Conservation (phyloP, 352 stramenopile species). For the Halophytophthora polymorphica region DNA sequence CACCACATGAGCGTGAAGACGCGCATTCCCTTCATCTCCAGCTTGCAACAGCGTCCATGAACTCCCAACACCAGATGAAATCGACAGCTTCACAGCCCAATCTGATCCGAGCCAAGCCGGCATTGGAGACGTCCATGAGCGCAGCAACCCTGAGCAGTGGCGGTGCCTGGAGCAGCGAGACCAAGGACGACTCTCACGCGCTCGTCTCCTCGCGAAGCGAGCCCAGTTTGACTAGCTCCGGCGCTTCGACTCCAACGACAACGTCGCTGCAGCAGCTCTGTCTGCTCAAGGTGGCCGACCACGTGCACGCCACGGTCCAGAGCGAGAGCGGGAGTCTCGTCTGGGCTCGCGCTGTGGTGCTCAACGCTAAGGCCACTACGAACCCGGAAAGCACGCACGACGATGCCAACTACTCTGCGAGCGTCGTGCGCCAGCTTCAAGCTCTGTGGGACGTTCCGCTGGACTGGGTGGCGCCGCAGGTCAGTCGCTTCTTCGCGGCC, state of each 20-base stretch:
- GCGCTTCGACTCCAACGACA: conserved; percentile 12
- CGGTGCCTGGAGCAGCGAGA: not conserved
- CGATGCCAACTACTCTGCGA: conserved; percentile 16
- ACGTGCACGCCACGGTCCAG: conserved; percentile 35
- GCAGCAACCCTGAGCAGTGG: not conserved
- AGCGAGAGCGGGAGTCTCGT: conserved; percentile 53
- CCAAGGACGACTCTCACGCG: conserved; percentile 1
- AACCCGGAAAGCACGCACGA: conserved; percentile 5
- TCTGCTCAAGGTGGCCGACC: conserved; percentile 51
- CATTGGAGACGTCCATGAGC: conserved; percentile 2
- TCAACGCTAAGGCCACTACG: conserved; percentile 23
- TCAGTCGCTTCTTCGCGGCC: conserved; percentile 80
- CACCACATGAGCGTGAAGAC: conserved; percentile 13
- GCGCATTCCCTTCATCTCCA: conserved; percentile 22
- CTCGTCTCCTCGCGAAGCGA: conserved; percentile 34
- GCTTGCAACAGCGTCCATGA: not conserved
- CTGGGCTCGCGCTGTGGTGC: conserved; percentile 67
- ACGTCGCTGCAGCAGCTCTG: conserved; percentile 43
- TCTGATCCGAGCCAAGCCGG: conserved; percentile 8
- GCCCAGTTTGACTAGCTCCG: conserved; percentile 25
- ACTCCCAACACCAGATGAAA: conserved; percentile 18
- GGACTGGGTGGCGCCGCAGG: conserved; percentile 58
- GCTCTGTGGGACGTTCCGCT: conserved; percentile 42
- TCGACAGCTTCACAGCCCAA: conserved; percentile 19
- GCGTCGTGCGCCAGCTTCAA: conserved; percentile 40